Evolutionary conservation across 306 rosid species (phyloP).

Genomic region (Potentilla sterilis): DNA sequence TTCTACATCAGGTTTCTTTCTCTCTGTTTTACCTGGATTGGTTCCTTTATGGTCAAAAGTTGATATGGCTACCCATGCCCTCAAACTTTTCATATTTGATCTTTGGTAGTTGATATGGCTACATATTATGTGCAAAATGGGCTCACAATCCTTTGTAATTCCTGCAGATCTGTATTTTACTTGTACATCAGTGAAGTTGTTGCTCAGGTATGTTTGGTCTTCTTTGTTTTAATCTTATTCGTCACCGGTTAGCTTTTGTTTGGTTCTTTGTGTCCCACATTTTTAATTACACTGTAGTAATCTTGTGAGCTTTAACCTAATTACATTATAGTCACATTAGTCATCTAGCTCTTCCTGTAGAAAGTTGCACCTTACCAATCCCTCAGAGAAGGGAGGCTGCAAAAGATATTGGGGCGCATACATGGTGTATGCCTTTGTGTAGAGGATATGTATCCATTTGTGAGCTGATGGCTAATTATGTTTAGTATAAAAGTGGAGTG

Average conservation of each 20-base stretch:
- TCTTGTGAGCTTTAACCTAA: not conserved
- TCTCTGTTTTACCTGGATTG: conserved; percentile 10
- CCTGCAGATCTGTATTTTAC: conserved; percentile 63
- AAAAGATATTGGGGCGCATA: not conserved
- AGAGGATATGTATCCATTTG: not conserved
- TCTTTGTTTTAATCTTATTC: not conserved
- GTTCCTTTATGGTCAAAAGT: not conserved
- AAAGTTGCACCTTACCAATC: not conserved
- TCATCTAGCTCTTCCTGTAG: not conserved
- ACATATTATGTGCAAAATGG: not conserved
- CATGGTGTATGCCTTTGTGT: not conserved
- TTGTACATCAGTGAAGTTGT: conserved; percentile 78
- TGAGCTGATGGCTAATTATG: not conserved
- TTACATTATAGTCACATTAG: not conserved
- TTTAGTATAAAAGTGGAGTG: conserved; percentile 8
- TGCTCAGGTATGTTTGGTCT: conserved; percentile 54
- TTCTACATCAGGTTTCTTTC: conserved; percentile 64
- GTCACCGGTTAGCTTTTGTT: conserved; percentile 1
- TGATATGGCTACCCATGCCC: not conserved
- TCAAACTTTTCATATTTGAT: not conserved
- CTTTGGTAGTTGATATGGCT: no score
- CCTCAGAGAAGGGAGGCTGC: conserved; percentile 1
- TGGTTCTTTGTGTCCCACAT: not conserved
- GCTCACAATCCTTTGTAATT: conserved; percentile 27
- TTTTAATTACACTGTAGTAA: not conserved